phyloP scores from a whole-genome alignment of 202 grass and related monocot species.

The Musa balbisiana region DNA sequence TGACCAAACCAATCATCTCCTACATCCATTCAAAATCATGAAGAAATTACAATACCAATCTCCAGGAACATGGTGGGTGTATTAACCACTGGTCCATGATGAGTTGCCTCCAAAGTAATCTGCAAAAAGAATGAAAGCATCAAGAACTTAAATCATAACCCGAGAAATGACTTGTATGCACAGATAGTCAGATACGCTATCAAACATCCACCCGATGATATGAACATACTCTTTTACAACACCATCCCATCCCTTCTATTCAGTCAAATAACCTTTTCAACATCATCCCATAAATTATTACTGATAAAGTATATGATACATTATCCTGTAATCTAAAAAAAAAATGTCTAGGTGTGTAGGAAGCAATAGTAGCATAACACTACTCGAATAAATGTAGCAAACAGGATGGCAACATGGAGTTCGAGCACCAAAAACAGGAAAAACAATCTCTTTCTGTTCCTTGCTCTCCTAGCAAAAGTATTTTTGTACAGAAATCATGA shows the following conservation, averaged over 20 bases:
- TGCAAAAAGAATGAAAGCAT: conserved; percentile 27
- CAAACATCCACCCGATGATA: background rate
- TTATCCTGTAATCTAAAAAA: too few relatives aligned
- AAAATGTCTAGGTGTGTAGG: background rate
- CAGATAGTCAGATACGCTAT: conserved; percentile 6
- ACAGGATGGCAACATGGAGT: background rate
- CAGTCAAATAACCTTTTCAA: background rate
- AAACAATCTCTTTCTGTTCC: background rate
- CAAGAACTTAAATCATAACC: background rate
- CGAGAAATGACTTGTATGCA: background rate
- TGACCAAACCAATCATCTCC: background rate
- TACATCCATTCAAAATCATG: background rate
- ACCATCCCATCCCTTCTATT: conserved; percentile 2
- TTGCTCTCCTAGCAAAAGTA: background rate
- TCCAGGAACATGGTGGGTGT: conserved; percentile 85
- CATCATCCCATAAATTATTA: too few relatives aligned
- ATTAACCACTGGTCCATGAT: conserved; percentile 78
- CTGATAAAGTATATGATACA: too few relatives aligned
- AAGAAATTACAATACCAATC: conserved; percentile 46
- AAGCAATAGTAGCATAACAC: background rate
- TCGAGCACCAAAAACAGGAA: background rate
- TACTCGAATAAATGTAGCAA: background rate
- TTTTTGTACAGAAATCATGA: too few relatives aligned
- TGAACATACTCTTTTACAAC: background rate
- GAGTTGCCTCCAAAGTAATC: conserved; percentile 90